These are phyloP conservation scores for Neocatenulostroma microsporum DNA, from an alignment of 2,329 filamentous ascomycete genomes.

Conservation along the genomic window DNA sequence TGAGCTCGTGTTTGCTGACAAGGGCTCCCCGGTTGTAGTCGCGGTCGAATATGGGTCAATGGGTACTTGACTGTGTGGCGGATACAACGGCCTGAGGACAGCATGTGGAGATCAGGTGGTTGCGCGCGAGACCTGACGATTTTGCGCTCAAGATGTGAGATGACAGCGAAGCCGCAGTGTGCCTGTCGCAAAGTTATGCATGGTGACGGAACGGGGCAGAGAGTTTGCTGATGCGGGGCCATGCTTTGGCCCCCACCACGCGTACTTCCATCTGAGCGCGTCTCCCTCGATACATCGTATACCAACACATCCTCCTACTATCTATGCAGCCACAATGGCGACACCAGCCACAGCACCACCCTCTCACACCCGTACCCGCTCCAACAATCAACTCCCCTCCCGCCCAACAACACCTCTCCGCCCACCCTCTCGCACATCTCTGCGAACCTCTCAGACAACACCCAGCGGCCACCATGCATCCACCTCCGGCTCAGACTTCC, in stretches of 20 bases:
- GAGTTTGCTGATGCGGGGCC: no score
- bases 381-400: constrained; percentile 42
- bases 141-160: no score
- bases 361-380: constrained; percentile 10
- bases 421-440: constrained; percentile 78
- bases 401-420: constrained; percentile 88
- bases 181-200: no score
- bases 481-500: constrained; percentile 49
- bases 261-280: neutral
- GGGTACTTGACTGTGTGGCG: neutral
- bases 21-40: neutral
- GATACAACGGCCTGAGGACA: no score
- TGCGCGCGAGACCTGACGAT: no score
- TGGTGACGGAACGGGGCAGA: no score
- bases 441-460: constrained; percentile 64
- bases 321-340: constrained; percentile 11
- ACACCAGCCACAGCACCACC: constrained; percentile 14
- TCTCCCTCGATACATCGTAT: neutral
- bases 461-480: constrained; percentile 21
- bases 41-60: neutral
- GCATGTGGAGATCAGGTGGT: no score
- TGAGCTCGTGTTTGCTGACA: neutral
- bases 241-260: no score
- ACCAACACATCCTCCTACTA: neutral
- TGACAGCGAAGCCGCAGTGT: no score